These are phyloP conservation scores for Clavispora phyllophila DNA, from an alignment of 805 yeast species.

Conservation along the genomic window DNA sequence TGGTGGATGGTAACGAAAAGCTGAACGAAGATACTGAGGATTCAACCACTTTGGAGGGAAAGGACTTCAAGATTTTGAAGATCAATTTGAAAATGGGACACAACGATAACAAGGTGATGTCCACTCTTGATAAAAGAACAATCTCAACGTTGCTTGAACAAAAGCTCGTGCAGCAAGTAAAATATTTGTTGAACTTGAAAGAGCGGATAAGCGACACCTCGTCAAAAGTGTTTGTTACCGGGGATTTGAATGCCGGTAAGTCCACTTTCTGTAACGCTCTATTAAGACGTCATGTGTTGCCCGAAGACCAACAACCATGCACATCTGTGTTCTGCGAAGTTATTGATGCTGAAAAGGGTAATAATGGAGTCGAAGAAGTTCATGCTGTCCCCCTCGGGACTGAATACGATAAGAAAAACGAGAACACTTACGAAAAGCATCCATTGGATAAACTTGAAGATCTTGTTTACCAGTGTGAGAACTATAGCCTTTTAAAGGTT, in stretches of 20 bases:
- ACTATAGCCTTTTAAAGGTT: constrained; percentile 67
- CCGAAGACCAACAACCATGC: constrained; percentile 97
- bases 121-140: constrained; percentile 60
- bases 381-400: constrained; percentile 74
- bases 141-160: constrained; percentile 65
- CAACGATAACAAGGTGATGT: constrained; percentile 34
- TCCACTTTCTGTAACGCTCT: constrained; percentile 93
- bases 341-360: constrained; percentile 67
- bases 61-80: constrained; percentile 51
- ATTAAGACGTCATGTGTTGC: constrained; percentile 68
- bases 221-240: constrained; percentile 93
- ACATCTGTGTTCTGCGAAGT: constrained; percentile 96
- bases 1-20: constrained; percentile 1
- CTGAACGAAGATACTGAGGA: constrained; percentile 9
- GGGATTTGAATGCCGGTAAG: constrained; percentile 95
- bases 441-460: constrained; percentile 54
- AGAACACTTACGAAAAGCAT: constrained; percentile 57
- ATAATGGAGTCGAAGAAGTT: constrained; percentile 77
- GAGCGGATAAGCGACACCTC: constrained; percentile 87
- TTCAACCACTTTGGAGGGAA: constrained; percentile 24
- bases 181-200: constrained; percentile 65
- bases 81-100: constrained; percentile 57
- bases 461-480: constrained; percentile 70
- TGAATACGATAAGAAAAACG: constrained; percentile 50
- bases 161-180: constrained; percentile 57